These are phyloP conservation scores for Paramecium pentaurelia DNA, from an alignment of 73 alveolate genomes.

Conservation along the genomic window DNA sequence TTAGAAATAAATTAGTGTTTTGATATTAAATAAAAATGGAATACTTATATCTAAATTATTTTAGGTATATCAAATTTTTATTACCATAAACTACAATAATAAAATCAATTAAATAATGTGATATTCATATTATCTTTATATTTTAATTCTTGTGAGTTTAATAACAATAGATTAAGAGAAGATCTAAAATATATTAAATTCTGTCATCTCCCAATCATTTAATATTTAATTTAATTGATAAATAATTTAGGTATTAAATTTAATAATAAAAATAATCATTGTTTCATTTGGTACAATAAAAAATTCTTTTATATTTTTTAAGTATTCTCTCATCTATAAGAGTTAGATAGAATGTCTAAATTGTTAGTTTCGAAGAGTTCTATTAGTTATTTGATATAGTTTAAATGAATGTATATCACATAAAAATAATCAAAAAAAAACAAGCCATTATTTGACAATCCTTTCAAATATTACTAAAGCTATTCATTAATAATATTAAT, in stretches of 20 bases:
- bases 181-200: neutral
- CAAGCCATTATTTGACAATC: constrained; percentile 8
- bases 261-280: neutral
- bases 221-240: neutral
- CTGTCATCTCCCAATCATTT: neutral
- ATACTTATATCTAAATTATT: no score
- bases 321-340: neutral
- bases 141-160: neutral
- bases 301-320: neutral
- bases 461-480: neutral
- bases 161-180: neutral
- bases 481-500: neutral
- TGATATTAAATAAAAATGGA: no score
- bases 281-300: neutral
- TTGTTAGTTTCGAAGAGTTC: neutral
- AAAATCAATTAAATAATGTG: neutral
- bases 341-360: neutral
- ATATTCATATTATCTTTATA: neutral
- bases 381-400: neutral
- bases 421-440: neutral
- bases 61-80: no score
- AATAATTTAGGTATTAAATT: neutral
- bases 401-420: neutral
- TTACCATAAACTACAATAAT: no score
- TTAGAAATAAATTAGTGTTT: no score